These are phyloP conservation scores for Floccularia luteovirens DNA, from an alignment of 768 basidiomycete species.

Conservation along the genomic window DNA sequence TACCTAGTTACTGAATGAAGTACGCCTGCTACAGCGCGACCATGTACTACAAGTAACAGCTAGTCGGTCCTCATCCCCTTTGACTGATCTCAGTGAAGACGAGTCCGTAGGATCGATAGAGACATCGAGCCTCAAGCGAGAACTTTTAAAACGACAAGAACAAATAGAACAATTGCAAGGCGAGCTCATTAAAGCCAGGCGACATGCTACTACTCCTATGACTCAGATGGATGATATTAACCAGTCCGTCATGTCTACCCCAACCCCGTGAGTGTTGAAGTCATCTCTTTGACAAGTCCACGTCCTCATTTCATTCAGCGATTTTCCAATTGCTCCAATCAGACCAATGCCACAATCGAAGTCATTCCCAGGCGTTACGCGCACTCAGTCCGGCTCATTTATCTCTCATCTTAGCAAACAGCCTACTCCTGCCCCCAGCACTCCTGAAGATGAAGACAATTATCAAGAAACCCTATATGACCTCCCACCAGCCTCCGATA, in stretches of 20 bases:
- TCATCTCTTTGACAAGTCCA: neutral
- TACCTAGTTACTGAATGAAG: no score
- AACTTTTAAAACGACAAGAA: conserved; percentile 15
- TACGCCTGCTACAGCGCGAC: no score
- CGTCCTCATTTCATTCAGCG: neutral
- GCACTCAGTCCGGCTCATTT: conserved; percentile 40
- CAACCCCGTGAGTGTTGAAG: neutral
- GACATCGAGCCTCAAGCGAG: conserved; percentile 15
- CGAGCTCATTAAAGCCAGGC: conserved; percentile 12
- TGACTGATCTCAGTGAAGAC: conserved; percentile 23
- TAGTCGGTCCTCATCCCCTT: conserved; percentile 16
- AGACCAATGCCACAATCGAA: conserved; percentile 6
- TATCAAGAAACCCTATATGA: conserved; percentile 1
- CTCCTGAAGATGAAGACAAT: conserved; percentile 14
- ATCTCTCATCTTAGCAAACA: conserved; percentile 39
- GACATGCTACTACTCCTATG: neutral
- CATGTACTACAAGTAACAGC: no score
- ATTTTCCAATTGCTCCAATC: conserved; percentile 1
- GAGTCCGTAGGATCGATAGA: conserved; percentile 21
- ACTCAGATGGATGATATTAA: neutral
- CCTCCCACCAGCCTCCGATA: neutral
- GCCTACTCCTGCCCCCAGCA: conserved; percentile 43
- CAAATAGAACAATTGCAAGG: conserved; percentile 18
- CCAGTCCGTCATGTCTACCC: neutral
- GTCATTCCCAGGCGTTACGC: conserved; percentile 12